phyloP scores from a whole-genome alignment of 371 early-diverging fungal genomes.

The Mucor piriformis region DNA sequence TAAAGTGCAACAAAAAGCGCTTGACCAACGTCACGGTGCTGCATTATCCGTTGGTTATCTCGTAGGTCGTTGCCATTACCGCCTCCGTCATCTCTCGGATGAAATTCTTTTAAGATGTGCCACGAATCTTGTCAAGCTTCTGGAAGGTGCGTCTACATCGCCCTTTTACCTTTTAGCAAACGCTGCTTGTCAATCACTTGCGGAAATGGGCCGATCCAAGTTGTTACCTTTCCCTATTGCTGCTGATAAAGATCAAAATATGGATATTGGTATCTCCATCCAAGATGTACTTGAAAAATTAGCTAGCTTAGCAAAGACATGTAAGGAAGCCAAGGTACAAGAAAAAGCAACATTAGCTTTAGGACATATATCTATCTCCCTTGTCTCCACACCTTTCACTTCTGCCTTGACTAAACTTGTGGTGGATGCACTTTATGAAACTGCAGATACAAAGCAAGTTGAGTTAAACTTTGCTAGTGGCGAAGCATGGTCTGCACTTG shows the following conservation, averaged over 20 bases:
- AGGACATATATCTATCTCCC: conserved; percentile 69
- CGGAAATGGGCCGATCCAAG: conserved; percentile 70
- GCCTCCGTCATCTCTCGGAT: conserved; percentile 49
- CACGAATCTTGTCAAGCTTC: conserved; percentile 38
- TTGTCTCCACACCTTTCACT: conserved; percentile 35
- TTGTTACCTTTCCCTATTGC: conserved; percentile 32
- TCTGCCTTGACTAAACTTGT: conserved; percentile 36
- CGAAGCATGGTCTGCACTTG: conserved; percentile 71
- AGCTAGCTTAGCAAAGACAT: conserved; percentile 46
- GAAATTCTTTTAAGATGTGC: conserved; percentile 43
- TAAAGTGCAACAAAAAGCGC: conserved; percentile 25
- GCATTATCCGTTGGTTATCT: conserved; percentile 72
- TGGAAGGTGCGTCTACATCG: conserved; percentile 48
- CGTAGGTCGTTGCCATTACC: conserved; percentile 65
- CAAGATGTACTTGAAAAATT: conserved; percentile 52
- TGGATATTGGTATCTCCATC: conserved; percentile 30
- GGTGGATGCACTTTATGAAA: conserved; percentile 60
- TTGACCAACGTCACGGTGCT: conserved; percentile 70
- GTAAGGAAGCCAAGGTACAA: conserved; percentile 75
- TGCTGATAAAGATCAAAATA: conserved; percentile 18
- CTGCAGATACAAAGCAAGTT: conserved; percentile 76
- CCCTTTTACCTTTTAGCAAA: conserved; percentile 47
- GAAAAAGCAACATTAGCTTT: conserved; percentile 74
- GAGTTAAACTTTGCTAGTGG: conserved; percentile 87
- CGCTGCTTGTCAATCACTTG: conserved; percentile 66